Base-by-base conservation (phyloP, 2,329 filamentous ascomycete species). In the Hymenoscyphus repandus region DNA sequence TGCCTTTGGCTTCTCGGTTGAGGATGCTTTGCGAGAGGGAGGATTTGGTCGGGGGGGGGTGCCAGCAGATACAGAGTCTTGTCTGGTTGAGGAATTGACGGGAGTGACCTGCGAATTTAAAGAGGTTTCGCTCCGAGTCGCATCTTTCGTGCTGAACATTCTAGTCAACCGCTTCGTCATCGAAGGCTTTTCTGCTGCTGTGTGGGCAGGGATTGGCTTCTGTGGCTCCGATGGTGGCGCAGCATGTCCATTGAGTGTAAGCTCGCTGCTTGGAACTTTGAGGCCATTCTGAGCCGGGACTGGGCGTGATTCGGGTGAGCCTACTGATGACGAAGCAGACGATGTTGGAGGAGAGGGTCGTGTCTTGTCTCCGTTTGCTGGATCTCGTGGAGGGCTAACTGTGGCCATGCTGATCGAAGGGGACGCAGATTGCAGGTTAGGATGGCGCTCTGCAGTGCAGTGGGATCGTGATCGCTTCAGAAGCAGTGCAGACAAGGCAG, bases 151-250 rank as follows among this genome's bases (percentile, higher is more conserved):
- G 48, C 76, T 81, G 68, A 85, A 85, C 76, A 85, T 85, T 70
- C 81, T 77, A 37, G 80, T 79, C 50, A 85, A 66, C 42, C 80
- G 77, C 63, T 82, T 80, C 65, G 83, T 85, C 68, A 85, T 80
- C 12, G 79, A 81, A 2, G 75, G 66, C 65, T 79, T 82, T 60
- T 83, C 79, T 30, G 53, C 38, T 32, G 57, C 30, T 17, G 52
- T 51, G 5, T 54, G 53, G 32, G 53, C 47, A 42, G 52, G 52
- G 36, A 55, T 57, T 13, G 53, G 49, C 47, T 60, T 63, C 34
- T 58, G 57, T 56, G 59, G 55, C 49, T 62, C 57, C 40, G 60
- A 50, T 30, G 52, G 63, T 60, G 64, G 64, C 56, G 64, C 63
- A 58, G 60, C 55, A 36, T 51, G 45, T 6, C 59, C 62, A 55